Evolutionary conservation across 2,329 filamentous ascomycete species (phyloP).

Genomic region (Volutella citrinella): DNA sequence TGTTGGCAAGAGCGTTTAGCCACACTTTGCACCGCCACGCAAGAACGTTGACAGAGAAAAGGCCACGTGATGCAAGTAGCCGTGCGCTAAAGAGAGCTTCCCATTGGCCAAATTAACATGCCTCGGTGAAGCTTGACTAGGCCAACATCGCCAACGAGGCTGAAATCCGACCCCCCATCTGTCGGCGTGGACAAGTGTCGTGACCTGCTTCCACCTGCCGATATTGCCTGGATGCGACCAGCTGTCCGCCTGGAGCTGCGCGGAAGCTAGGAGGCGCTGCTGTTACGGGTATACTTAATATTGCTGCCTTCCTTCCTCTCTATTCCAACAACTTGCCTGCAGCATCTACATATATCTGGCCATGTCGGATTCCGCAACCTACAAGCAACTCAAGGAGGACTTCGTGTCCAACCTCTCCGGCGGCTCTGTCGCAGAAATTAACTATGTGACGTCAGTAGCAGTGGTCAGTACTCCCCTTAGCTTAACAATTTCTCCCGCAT

Average conservation of each 20-base stretch:
- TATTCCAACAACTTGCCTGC: too few species aligned
- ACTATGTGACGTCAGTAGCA: conserved; percentile 78
- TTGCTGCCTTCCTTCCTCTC: too few species aligned
- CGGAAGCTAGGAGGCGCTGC: too few species aligned
- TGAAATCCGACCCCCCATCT: conserved; percentile 15
- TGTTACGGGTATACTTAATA: too few species aligned
- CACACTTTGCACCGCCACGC: too few species aligned
- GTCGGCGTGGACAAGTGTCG: conserved; percentile 21
- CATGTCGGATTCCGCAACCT: conserved; percentile 51
- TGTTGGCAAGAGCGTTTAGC: too few species aligned
- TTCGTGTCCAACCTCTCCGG: conserved; percentile 91
- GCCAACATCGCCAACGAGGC: conserved; percentile 22
- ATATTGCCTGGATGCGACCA: too few species aligned
- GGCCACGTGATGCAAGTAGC: conserved; percentile 9
- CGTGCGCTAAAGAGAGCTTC: background rate
- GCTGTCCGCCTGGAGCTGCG: too few species aligned
- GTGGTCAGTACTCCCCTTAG: conserved; percentile 58
- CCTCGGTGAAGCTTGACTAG: conserved; percentile 7
- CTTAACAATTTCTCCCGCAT: too few species aligned
- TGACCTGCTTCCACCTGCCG: conserved; percentile 6
- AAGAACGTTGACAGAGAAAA: background rate
- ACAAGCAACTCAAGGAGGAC: conserved; percentile 91
- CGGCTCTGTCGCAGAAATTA: conserved; percentile 81
- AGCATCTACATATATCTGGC: too few species aligned
- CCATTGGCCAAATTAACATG: conserved; percentile 13